Percentiles rank a stretch among this genome's conserved stretches.
phyloP scores from a whole-genome alignment of 192 early-diverging fungal genomes.

The Coemansia asiatica region DNA sequence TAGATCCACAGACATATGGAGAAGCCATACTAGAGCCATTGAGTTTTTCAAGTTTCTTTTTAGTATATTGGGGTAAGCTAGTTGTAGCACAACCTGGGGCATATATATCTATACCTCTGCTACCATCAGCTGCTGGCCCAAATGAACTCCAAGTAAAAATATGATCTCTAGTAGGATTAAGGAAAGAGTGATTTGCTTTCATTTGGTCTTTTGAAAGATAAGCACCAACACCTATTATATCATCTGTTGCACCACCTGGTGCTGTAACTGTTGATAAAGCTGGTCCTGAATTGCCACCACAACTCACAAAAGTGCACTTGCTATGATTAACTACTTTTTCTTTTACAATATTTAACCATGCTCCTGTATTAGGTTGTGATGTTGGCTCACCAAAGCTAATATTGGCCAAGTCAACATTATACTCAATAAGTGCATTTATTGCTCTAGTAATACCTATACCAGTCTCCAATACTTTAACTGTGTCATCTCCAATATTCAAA shows the following conservation, averaged over 20 bases:
- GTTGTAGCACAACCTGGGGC: conserved; percentile 94
- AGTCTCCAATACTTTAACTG: conserved; percentile 78
- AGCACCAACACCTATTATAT: conserved; percentile 87
- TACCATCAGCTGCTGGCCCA: conserved; percentile 85
- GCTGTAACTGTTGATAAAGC: conserved; percentile 81
- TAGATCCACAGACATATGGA: conserved; percentile 87
- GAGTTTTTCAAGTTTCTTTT: conserved; percentile 66
- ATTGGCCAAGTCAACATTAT: conserved; percentile 72
- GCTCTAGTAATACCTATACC: conserved; percentile 78
- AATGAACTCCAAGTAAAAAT: conserved; percentile 84
- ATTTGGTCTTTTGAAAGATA: conserved; percentile 82
- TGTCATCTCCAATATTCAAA: conserved; percentile 87
- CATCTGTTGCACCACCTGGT: conserved; percentile 74
- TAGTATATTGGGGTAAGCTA: conserved; percentile 78
- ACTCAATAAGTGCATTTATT: conserved; percentile 67
- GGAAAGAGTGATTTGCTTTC: conserved; percentile 80
- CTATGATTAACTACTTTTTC: conserved; percentile 78
- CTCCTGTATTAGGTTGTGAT: conserved; percentile 68
- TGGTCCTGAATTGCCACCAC: conserved; percentile 92
- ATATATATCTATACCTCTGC: conserved; percentile 75
- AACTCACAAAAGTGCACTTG: conserved; percentile 81
- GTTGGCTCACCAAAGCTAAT: conserved; percentile 89
- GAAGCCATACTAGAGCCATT: conserved; percentile 95
- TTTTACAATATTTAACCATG: conserved; percentile 76
- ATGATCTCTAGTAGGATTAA: conserved; percentile 72